A percentile compares a stretch with the other conserved stretches of the same genome.
Evolutionary conservation across 2,329 filamentous ascomycete genomes (phyloP).

Genomic region (Botrytis deweyae): DNA sequence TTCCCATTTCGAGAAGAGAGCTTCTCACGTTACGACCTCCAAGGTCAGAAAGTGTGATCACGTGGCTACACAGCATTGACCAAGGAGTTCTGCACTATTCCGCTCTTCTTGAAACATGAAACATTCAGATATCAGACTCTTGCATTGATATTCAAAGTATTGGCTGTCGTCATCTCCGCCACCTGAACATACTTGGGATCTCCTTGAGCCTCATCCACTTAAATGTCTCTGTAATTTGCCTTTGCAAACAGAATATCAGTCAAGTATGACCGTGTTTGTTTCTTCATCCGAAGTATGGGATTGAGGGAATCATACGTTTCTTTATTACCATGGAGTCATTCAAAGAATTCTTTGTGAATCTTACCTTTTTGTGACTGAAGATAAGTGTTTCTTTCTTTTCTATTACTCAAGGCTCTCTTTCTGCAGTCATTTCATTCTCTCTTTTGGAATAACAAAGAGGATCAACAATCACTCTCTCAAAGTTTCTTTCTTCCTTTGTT

Average conservation of each 20-base stretch:
- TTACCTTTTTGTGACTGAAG: not conserved
- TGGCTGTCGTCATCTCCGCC: not conserved
- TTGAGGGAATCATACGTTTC: not conserved
- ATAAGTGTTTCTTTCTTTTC: not conserved
- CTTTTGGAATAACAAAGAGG: not conserved
- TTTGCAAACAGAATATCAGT: not conserved
- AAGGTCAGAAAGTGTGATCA: not conserved
- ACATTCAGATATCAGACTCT: not conserved
- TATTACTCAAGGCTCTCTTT: not conserved
- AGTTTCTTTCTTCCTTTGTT: not conserved
- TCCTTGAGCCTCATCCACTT: constrained; percentile 2
- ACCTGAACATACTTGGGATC: not conserved
- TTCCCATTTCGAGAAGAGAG: not conserved
- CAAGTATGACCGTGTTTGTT: constrained; percentile 6
- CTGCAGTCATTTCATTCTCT: not conserved
- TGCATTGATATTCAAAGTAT: not conserved
- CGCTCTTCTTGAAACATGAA: constrained; percentile 11
- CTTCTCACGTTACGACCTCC: not conserved
- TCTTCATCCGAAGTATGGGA: constrained; percentile 4
- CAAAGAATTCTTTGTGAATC: not conserved
- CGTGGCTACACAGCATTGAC: not conserved
- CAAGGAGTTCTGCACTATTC: not conserved
- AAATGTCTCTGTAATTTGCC: not conserved
- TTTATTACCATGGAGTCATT: not conserved
- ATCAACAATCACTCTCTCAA: not conserved